These are phyloP conservation scores for Ceratocystis cacaofunesta DNA, from an alignment of 2,329 filamentous ascomycete genomes.

Conservation along the genomic window DNA sequence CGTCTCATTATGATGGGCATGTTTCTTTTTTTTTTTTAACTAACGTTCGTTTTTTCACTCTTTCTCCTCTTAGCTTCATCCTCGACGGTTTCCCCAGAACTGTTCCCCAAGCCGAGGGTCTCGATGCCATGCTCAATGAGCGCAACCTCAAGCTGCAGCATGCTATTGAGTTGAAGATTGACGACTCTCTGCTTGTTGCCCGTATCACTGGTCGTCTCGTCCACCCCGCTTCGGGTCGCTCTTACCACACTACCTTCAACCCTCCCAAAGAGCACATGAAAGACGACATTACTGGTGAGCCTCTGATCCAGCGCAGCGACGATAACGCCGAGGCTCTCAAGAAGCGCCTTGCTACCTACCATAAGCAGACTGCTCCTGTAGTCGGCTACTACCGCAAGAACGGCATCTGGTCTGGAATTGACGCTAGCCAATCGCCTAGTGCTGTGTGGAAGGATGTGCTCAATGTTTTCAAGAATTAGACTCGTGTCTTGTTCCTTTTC, in stretches of 20 bases:
- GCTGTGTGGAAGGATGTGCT: conserved; percentile 92
- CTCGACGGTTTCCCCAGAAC: conserved; percentile 97
- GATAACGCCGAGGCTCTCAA: conserved; percentile 92
- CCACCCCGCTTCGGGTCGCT: conserved; percentile 89
- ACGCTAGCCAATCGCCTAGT: conserved; percentile 89
- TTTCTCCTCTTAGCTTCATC: conserved; percentile 57
- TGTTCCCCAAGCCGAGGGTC: conserved; percentile 83
- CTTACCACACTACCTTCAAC: conserved; percentile 98
- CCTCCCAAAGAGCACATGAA: conserved; percentile 88
- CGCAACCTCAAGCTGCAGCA: conserved; percentile 80
- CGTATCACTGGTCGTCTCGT: conserved; percentile 93
- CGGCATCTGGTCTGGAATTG: conserved; percentile 89
- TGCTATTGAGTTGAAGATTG: conserved; percentile 91
- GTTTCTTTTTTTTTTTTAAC: not conserved
- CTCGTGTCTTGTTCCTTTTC: conserved; percentile 4
- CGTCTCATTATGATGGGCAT: not conserved
- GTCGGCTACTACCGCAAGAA: conserved; percentile 95
- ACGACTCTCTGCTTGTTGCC: conserved; percentile 81
- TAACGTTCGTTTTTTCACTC: not conserved
- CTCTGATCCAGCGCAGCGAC: conserved; percentile 86
- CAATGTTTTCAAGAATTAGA: conserved; percentile 52
- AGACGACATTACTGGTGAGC: conserved; percentile 93
- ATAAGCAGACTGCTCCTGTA: conserved; percentile 82
- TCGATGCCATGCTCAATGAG: conserved; percentile 75
- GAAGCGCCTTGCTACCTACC: conserved; percentile 89